Base-by-base conservation (phyloP, 129 eudicot genomes). In the Apium graveolens region DNA sequence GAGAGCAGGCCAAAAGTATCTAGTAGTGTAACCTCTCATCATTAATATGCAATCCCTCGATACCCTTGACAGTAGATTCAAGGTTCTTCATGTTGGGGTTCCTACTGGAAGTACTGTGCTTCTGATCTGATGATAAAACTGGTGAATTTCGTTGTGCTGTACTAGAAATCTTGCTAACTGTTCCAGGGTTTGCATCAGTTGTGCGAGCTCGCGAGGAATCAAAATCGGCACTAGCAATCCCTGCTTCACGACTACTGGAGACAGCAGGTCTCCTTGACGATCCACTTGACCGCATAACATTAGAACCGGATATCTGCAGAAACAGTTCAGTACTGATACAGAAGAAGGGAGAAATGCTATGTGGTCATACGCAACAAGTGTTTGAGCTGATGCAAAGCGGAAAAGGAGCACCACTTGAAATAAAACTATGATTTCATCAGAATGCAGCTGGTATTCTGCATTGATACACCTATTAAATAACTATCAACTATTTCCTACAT, bases 61-160 rank as follows among this genome's bases (percentile, higher is more conserved):
- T 91, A 21, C 94, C 94, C 78, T 89, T 91, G 46, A 93, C 86
- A 81, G 97, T 86, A 21, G 97, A 87, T 71, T 93, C 98, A 44
- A 89, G 86, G 85, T 83, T 90, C 81, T 82, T 85, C 46, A 73
- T 78, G 85, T 87, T 87, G 78, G 83, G 49, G 82, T 80, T 83
- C 86, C 95, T 86, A 44, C 80, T 78, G 48, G 91, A 78, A 66
- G 72, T 31, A 11, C 84, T 48, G 46, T 86, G 88, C 63, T 83
- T 89, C 46, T 90, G 86, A 53, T 92, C 93, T 3, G 91, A 83
- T 73, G 93, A 86, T 70, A 90, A 86, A 37, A 85, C 89, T 6
- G 91, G 94, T 39, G 95, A 86, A 84, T 84, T 88, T 81, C 89
- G 84, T 39, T 88, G 98, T 45, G 94, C 93, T 14, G 79, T 74